phyloP scores from a whole-genome alignment of 306 rosid genomes.

The Fagus crenata region DNA sequence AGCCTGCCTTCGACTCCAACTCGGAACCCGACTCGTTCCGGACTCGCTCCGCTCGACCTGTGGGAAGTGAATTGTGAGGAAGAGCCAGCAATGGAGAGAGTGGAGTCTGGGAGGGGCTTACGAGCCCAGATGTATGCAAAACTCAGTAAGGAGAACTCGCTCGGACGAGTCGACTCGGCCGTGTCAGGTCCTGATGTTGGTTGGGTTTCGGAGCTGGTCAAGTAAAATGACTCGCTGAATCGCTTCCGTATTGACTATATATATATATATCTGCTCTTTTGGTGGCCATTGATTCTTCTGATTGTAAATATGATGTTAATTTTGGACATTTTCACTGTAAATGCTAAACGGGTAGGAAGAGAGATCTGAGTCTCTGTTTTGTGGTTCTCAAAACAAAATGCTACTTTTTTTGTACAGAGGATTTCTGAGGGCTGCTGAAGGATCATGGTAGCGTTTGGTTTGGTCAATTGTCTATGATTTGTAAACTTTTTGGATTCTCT shows the following conservation, averaged over 20 bases:
- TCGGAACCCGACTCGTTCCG: neutral
- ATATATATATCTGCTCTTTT: neutral
- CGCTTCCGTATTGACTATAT: neutral
- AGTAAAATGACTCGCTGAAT: conserved; percentile 21
- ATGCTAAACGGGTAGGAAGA: conserved; percentile 25
- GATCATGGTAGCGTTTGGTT: conserved; percentile 27
- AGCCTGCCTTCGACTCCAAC: conserved; percentile 32
- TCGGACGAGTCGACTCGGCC: conserved; percentile 26
- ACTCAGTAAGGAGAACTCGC: conserved; percentile 62
- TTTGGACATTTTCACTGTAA: conserved; percentile 29
- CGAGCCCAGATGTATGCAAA: conserved; percentile 69
- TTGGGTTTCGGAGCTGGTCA: conserved; percentile 66
- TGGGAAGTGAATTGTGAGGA: conserved; percentile 42
- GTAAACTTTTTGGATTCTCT: conserved; percentile 1
- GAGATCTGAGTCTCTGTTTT: conserved; percentile 11
- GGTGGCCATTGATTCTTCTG: conserved; percentile 35
- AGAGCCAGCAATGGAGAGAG: conserved; percentile 81
- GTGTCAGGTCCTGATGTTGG: conserved; percentile 52
- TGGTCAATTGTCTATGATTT: conserved; percentile 25
- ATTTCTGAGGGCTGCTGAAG: conserved; percentile 31
- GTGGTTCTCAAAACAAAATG: conserved; percentile 9
- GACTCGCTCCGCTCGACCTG: conserved; percentile 12
- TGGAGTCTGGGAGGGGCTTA: conserved; percentile 69
- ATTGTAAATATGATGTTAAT: conserved; percentile 22
- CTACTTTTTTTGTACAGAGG: conserved; percentile 28